Evolutionary conservation across 2,329 filamentous ascomycete species (phyloP).

Genomic region (Zalaria sp.): DNA sequence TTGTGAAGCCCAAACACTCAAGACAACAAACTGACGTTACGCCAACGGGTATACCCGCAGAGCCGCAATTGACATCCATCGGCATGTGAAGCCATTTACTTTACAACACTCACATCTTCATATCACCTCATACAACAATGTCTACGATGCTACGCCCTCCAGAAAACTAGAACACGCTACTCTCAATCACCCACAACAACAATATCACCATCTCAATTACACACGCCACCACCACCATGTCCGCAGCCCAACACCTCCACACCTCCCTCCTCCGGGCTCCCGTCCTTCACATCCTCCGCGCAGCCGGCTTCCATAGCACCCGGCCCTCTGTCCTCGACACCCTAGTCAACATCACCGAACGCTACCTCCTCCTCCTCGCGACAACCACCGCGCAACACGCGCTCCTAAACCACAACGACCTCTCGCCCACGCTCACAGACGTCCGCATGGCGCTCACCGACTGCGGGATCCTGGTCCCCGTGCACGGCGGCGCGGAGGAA

Average conservation of each 20-base stretch:
- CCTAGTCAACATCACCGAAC: constrained; percentile 71
- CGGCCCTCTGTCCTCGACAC: constrained; percentile 73
- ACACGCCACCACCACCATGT: constrained; percentile 2
- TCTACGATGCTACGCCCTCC: background rate
- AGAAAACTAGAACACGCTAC: background rate
- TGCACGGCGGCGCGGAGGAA: constrained; percentile 54
- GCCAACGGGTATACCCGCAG: background rate
- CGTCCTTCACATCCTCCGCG: constrained; percentile 81
- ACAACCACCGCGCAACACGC: constrained; percentile 59
- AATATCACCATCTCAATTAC: background rate
- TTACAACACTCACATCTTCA: background rate
- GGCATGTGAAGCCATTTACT: background rate
- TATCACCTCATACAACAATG: background rate
- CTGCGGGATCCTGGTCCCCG: constrained; percentile 58
- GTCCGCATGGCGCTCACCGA: constrained; percentile 77
- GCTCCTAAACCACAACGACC: constrained; percentile 51
- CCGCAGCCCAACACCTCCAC: constrained; percentile 32
- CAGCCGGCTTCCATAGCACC: constrained; percentile 76
- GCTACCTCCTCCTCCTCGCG: constrained; percentile 65
- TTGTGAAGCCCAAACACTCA: too few relatives aligned
- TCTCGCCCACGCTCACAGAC: constrained; percentile 55
- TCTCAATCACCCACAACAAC: background rate
- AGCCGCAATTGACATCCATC: background rate
- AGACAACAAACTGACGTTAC: background rate
- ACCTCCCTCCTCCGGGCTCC: constrained; percentile 74